These are phyloP conservation scores for Botrytis cinerea DNA, from an alignment of 2,329 filamentous ascomycete genomes.

Conservation along the genomic window DNA sequence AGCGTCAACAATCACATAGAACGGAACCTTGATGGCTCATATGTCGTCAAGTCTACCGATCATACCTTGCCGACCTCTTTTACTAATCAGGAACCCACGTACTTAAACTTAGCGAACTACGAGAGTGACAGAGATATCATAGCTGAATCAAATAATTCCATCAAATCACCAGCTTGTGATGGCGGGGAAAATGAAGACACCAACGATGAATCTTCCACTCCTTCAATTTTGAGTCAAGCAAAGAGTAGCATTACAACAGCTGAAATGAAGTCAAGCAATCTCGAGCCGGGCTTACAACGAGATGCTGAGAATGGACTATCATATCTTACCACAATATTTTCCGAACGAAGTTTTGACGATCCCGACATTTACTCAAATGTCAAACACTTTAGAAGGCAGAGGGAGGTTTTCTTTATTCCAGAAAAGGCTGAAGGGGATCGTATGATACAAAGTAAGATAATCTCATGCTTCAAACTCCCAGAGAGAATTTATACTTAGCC, in stretches of 20 bases:
- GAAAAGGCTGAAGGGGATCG: slow-evolving; percentile 25
- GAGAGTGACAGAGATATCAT: background rate
- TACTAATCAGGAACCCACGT: background rate
- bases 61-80: background rate
- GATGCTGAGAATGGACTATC: slow-evolving; percentile 25
- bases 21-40: background rate
- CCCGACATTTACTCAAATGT: slow-evolving; percentile 24
- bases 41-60: background rate
- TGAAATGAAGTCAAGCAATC: slow-evolving; percentile 8
- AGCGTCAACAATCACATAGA: background rate
- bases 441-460: slow-evolving; percentile 25
- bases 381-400: slow-evolving; percentile 16
- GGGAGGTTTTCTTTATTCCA: slow-evolving; percentile 28
- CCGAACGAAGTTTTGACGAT: slow-evolving; percentile 22
- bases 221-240: slow-evolving; percentile 23
- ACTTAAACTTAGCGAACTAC: background rate
- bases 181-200: background rate
- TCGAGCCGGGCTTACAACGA: slow-evolving; percentile 21
- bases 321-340: slow-evolving; percentile 26
- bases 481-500: background rate
- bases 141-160: background rate
- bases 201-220: background rate
- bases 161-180: background rate
- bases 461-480: background rate
- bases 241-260: slow-evolving; percentile 20